Percentiles rank a stretch among this genome's conserved stretches.
Evolutionary conservation across 495 filamentous ascomycete genomes (phyloP).

Genomic region (Penicillium salamii): DNA sequence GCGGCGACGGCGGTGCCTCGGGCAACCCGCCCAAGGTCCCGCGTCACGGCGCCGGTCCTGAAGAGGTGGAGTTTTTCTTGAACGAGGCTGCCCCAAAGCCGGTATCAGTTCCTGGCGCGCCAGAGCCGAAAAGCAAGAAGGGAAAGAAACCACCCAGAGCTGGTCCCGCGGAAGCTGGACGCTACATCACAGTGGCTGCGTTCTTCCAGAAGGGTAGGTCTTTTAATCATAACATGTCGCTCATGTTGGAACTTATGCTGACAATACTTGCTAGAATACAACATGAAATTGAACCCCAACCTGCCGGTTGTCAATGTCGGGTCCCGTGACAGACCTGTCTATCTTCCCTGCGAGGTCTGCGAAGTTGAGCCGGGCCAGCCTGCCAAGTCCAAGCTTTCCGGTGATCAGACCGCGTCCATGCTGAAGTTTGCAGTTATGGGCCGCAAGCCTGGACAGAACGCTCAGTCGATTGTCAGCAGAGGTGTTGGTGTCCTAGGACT

Average conservation of each 20-base stretch:
- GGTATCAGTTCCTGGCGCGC: background rate
- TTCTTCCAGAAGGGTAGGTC: constrained; percentile 51
- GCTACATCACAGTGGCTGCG: constrained; percentile 49
- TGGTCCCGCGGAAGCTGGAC: constrained; percentile 30
- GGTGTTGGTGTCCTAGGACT: constrained; percentile 52
- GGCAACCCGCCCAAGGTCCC: constrained; percentile 31
- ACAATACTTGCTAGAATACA: constrained; percentile 34
- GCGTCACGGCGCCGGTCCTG: constrained; percentile 38
- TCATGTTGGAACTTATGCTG: background rate
- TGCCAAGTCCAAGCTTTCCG: constrained; percentile 50
- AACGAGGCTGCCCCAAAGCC: constrained; percentile 17
- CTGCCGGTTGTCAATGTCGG: constrained; percentile 73
- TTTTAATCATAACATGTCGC: background rate
- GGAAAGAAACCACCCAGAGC: constrained; percentile 29
- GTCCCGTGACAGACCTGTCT: constrained; percentile 52
- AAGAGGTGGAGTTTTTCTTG: constrained; percentile 47
- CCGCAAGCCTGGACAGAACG: constrained; percentile 62
- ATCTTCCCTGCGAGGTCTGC: constrained; percentile 66
- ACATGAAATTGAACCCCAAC: constrained; percentile 33
- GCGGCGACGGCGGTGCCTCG: constrained; percentile 30
- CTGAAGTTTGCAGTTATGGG: constrained; percentile 60
- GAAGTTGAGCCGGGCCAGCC: constrained; percentile 64
- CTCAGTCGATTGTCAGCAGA: constrained; percentile 56
- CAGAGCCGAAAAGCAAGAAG: constrained; percentile 31
- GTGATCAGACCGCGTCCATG: constrained; percentile 61